These are phyloP conservation scores for Aureoboletus auriporus DNA, from an alignment of 768 basidiomycete species.

Conservation along the genomic window DNA sequence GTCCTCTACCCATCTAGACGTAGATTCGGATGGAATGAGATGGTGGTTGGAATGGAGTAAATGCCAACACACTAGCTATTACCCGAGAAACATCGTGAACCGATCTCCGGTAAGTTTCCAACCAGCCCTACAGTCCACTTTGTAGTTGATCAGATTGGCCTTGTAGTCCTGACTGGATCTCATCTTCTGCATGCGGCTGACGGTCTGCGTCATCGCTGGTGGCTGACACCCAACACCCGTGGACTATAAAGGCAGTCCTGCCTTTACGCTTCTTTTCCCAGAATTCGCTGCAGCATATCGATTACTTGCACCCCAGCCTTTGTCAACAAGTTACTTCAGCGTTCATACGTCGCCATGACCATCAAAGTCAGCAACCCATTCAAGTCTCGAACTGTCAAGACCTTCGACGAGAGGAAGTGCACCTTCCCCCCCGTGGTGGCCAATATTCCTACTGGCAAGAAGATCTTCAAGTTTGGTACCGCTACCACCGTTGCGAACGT, in stretches of 20 bases:
- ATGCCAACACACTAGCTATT: background rate
- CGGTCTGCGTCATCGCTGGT: conserved; percentile 3
- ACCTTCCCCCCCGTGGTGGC: background rate
- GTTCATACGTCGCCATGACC: conserved; percentile 8
- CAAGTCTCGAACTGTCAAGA: conserved; percentile 8
- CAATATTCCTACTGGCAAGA: background rate
- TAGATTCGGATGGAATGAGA: too few relatives aligned
- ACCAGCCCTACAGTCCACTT: background rate
- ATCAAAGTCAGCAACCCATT: conserved; percentile 9
- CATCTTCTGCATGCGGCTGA: conserved; percentile 8
- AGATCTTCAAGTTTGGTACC: conserved; percentile 6
- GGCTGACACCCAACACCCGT: conserved; percentile 4
- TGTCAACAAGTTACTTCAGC: conserved; percentile 3
- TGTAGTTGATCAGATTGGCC: background rate
- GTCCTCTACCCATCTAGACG: too few relatives aligned
- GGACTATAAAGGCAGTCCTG: conserved; percentile 8
- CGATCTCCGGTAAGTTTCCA: conserved; percentile 2
- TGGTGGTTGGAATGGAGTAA: too few relatives aligned
- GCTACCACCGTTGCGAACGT: background rate
- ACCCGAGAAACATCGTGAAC: background rate
- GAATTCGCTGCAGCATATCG: conserved; percentile 1
- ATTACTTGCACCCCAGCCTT: background rate
- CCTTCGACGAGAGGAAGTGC: conserved; percentile 3
- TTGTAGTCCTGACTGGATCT: conserved; percentile 1
- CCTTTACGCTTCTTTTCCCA: background rate